Conservation (phyloP, 257 asterid genomes). For the Solanum gandarillasii region DNA sequence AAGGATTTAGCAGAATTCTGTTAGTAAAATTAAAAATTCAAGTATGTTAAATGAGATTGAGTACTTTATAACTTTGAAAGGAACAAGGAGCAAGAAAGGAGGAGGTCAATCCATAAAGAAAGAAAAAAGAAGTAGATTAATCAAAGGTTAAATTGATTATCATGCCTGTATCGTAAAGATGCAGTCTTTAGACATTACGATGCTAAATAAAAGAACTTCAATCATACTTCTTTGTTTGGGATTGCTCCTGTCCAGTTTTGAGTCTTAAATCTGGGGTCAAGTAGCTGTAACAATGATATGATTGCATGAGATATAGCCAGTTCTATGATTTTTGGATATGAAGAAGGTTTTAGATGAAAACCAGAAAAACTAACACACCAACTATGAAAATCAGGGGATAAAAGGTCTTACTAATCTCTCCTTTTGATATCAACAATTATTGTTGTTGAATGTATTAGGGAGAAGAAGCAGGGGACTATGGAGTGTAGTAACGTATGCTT, state of each 20-base stretch:
- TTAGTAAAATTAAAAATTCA: not conserved
- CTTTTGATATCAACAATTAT: not conserved
- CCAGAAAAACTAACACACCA: not conserved
- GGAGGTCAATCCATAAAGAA: not conserved
- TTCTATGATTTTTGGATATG: not conserved
- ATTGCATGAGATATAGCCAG: not conserved
- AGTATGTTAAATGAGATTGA: not conserved
- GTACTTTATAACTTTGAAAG: not conserved
- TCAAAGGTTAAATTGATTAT: not conserved
- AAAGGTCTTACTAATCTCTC: not conserved
- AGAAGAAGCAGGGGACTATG: not conserved
- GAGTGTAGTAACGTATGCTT: not conserved
- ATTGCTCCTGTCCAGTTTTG: not conserved
- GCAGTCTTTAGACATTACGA: not conserved
- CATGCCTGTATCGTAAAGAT: not conserved
- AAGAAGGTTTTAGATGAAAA: not conserved
- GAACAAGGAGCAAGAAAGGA: not conserved
- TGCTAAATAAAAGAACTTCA: not conserved
- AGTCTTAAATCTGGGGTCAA: not conserved
- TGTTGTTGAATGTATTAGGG: not conserved
- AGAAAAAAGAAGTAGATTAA: not conserved
- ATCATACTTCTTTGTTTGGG: not conserved
- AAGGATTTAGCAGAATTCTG: not conserved
- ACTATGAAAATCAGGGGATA: not conserved
- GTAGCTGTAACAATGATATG: not conserved